Conservation (phyloP, 2,329 filamentous ascomycete genomes). For the Teratosphaeria destructans region DNA sequence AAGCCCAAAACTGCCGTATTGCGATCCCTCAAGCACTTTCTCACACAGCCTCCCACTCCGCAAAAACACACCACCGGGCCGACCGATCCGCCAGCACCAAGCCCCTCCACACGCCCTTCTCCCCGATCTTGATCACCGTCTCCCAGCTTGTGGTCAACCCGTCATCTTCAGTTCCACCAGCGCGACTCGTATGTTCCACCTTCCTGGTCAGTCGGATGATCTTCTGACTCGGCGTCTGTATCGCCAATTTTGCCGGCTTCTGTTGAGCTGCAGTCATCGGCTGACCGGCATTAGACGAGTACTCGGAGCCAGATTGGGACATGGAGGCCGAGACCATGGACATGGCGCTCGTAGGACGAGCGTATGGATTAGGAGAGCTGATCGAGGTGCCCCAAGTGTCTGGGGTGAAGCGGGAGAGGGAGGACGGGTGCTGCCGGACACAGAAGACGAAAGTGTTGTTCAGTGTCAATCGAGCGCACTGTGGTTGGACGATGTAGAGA, state of each 20-base stretch:
- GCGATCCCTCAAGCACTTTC: neutral
- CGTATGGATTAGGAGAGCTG: conserved; percentile 41
- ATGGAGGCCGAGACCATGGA: conserved; percentile 48
- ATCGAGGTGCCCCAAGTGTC: conserved; percentile 29
- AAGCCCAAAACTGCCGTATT: conserved; percentile 14
- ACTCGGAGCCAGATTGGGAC: conserved; percentile 39
- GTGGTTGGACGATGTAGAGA: conserved; percentile 91
- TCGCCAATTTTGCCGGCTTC: conserved; percentile 91
- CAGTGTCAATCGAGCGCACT: conserved; percentile 75
- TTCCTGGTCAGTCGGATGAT: conserved; percentile 81
- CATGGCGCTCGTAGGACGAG: conserved; percentile 48
- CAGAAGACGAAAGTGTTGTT: conserved; percentile 99
- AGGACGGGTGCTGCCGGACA: conserved; percentile 81
- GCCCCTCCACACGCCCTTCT: conserved; percentile 70
- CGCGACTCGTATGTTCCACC: conserved; percentile 45
- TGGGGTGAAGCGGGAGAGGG: conserved; percentile 33
- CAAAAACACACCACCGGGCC: conserved; percentile 85
- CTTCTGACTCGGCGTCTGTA: conserved; percentile 89
- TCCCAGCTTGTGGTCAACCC: conserved; percentile 73
- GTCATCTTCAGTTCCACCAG: conserved; percentile 40
- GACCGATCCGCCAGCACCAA: conserved; percentile 74
- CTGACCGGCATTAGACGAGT: conserved; percentile 42
- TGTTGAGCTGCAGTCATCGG: conserved; percentile 41
- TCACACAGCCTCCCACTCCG: conserved; percentile 55
- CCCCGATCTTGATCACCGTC: conserved; percentile 82